Base-by-base conservation (phyloP, 345 rosid genomes). In the Corchorus olitorius region DNA sequence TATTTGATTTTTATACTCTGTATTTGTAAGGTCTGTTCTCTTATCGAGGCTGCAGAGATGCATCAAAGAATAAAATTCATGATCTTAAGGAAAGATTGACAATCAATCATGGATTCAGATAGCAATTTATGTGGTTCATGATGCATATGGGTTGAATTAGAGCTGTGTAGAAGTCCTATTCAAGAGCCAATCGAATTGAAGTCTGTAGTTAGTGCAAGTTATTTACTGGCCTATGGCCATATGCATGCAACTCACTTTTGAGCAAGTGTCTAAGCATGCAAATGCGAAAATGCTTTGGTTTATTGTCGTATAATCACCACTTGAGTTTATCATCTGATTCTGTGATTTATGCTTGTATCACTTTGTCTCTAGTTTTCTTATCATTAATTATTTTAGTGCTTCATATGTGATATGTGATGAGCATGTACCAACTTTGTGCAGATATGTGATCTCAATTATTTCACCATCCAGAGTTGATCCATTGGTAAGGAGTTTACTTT, bases 401-500 rank as follows among this genome's bases (percentile, higher is more conserved):
- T 65, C 48, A 46, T 39, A 22, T 74, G 20, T 55, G 6, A n/a
- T n/a, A 13, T 76, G 17, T 4, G 12, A 5, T 76, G 46, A 17
- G 70, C 55, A 62, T 52, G 17, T 37, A 35, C 59, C 27, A 15
- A 22, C 70, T 76, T 77, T 64, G 16, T 88, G 76, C 91, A 94
- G 98, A 80, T 93, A 92, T 78, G 71, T 70, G 22, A 79, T 92
- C 80, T 96, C 99, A 65, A 87, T 88, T 78, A 93, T 81, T 81
- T 96, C 98, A 54, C 99, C 99, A 33, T 89, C 97, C 13, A 89
- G 85, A 88, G 85, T 87, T 70, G 81, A 89, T 83, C 87, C 89
- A 49, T 76, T 83, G 90, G 97, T 94, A 89, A 72, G 62, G 49
- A 60, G 66, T 77, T 19, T 9, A 8, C 41, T 8, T 41, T 37